phyloP scores from a whole-genome alignment of 305 asterid genomes.

The Andrographis paniculata region DNA sequence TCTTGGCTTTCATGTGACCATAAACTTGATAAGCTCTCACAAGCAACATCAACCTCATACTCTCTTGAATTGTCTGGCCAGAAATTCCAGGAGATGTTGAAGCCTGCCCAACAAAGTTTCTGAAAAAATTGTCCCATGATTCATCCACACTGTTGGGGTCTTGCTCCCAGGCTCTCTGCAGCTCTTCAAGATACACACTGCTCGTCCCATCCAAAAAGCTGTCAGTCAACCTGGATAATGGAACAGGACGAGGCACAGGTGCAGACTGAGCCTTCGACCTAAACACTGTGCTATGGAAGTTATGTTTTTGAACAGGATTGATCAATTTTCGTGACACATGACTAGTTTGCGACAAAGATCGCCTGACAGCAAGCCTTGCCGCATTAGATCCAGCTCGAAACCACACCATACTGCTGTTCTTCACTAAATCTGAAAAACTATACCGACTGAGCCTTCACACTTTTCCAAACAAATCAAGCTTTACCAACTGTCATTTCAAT shows the following conservation, averaged over 20 bases:
- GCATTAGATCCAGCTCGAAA: constrained; percentile 65
- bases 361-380: constrained; percentile 71
- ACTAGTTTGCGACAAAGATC: constrained; percentile 50
- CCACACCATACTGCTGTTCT: constrained; percentile 55
- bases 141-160: constrained; percentile 92
- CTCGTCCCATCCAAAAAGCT: constrained; percentile 94
- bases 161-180: constrained; percentile 96
- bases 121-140: constrained; percentile 94
- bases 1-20: constrained; percentile 93
- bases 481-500: constrained; percentile 22
- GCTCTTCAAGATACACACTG: constrained; percentile 96
- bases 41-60: constrained; percentile 84
- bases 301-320: constrained; percentile 37
- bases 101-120: constrained; percentile 95
- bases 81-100: constrained; percentile 89
- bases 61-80: constrained; percentile 97
- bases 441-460: constrained; percentile 8
- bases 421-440: constrained; percentile 21
- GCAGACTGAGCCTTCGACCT: constrained; percentile 69
- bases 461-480: constrained; percentile 25
- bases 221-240: constrained; percentile 85
- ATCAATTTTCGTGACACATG: constrained; percentile 27
- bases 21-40: constrained; percentile 94
- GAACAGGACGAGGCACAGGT: constrained; percentile 82
- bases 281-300: constrained; percentile 53